phyloP scores from a whole-genome alignment of 345 rosid species.

The Isatis tinctoria region DNA sequence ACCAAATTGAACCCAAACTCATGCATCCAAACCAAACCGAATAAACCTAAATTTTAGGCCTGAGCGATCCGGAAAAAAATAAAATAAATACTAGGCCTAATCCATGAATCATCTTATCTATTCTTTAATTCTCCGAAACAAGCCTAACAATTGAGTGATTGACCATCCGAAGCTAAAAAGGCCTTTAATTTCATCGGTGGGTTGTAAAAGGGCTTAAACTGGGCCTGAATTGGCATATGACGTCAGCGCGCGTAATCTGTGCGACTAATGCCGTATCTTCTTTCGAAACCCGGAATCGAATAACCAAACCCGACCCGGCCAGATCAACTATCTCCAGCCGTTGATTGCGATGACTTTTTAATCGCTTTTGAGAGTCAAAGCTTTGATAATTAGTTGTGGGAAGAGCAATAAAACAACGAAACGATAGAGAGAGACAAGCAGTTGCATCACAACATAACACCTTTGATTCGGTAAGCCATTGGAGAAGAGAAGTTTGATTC shows the following conservation, averaged over 20 bases:
- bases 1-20: not conserved
- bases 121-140: no score
- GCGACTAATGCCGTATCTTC: not conserved
- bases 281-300: not conserved
- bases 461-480: constrained; percentile 52
- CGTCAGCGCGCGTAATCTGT: constrained; percentile 4
- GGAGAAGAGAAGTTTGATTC: constrained; percentile 24
- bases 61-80: no score
- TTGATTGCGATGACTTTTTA: constrained; percentile 37
- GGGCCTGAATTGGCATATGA: not conserved
- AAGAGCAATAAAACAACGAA: not conserved
- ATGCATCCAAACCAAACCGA: not conserved
- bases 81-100: not conserved
- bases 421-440: constrained; percentile 23
- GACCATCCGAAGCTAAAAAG: not conserved
- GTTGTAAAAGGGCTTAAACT: not conserved
- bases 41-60: not conserved
- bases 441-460: constrained; percentile 30
- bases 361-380: not conserved
- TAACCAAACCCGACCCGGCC: not conserved
- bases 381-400: not conserved
- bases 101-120: not conserved
- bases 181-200: not conserved
- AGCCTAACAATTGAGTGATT: no score
- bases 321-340: not conserved